Evolutionary conservation across 2,329 filamentous ascomycete genomes (phyloP).

Genomic region (Alternaria rosae): DNA sequence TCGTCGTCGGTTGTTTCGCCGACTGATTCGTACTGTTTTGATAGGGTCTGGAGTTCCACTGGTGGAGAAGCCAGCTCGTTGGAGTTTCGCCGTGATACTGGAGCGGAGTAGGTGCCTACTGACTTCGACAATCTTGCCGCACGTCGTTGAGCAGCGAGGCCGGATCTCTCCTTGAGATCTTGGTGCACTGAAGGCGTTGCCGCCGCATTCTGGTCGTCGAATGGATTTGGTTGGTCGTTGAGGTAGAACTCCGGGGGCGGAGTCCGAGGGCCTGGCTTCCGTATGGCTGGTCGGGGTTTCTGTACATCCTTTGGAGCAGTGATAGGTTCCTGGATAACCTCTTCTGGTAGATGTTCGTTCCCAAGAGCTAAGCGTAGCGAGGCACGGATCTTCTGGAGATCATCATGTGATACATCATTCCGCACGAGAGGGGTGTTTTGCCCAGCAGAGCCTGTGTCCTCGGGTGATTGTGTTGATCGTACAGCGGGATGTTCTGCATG

Average conservation of each 20-base stretch:
- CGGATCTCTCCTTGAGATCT: slow-evolving; percentile 42
- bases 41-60: slow-evolving; percentile 26
- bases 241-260: slow-evolving; percentile 45
- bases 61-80: slow-evolving; percentile 37
- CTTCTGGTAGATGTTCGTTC: slow-evolving; percentile 33
- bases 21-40: slow-evolving; percentile 26
- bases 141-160: slow-evolving; percentile 44
- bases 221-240: slow-evolving; percentile 45
- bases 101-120: slow-evolving; percentile 47
- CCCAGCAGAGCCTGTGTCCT: slow-evolving; percentile 36
- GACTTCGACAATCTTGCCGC: slow-evolving; percentile 45
- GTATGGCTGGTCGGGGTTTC: slow-evolving; percentile 49
- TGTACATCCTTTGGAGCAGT: slow-evolving; percentile 33
- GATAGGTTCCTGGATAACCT: slow-evolving; percentile 20
- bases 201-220: slow-evolving; percentile 32
- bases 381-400: slow-evolving; percentile 41
- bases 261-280: slow-evolving; percentile 38
- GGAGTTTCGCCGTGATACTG: slow-evolving; percentile 46
- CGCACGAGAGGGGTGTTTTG: slow-evolving; percentile 40
- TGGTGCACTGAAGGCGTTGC: slow-evolving; percentile 16
- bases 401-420: slow-evolving; percentile 46
- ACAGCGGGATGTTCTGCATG: slow-evolving; percentile 29
- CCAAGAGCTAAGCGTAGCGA: slow-evolving; percentile 47
- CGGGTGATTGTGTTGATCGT: slow-evolving; percentile 27
- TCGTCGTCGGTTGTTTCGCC: slow-evolving; percentile 32